phyloP scores from a whole-genome alignment of 805 yeast genomes.

The Wickerhamomyces pijperi region DNA sequence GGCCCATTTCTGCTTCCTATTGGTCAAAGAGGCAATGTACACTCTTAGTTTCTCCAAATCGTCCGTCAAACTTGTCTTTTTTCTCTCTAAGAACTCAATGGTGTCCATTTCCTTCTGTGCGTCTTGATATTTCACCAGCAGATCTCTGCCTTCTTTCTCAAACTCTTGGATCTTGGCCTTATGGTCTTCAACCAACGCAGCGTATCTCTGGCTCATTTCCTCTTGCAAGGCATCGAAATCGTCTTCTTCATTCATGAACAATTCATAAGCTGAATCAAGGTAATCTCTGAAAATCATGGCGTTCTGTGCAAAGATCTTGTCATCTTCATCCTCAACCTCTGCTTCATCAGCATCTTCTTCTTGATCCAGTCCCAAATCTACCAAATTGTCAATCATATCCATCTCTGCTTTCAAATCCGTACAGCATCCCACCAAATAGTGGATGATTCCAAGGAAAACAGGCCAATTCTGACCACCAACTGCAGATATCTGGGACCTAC shows the following conservation, averaged over 20 bases:
- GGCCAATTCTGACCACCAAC: constrained; percentile 91
- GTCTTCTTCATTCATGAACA: constrained; percentile 54
- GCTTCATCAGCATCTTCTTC: constrained; percentile 19
- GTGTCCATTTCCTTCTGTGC: constrained; percentile 33
- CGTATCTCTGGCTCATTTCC: constrained; percentile 48
- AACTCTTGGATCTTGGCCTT: constrained; percentile 32
- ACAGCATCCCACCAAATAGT: constrained; percentile 31
- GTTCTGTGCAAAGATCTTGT: constrained; percentile 22
- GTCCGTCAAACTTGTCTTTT: constrained; percentile 51
- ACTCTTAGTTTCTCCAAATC: constrained; percentile 63
- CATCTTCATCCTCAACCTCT: constrained; percentile 18
- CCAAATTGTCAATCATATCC: constrained; percentile 39
- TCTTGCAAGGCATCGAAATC: constrained; percentile 43
- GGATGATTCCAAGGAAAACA: constrained; percentile 65
- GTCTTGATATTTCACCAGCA: constrained; percentile 29
- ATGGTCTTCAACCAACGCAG: constrained; percentile 37
- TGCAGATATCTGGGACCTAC: constrained; percentile 78
- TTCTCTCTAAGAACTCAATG: constrained; percentile 41
- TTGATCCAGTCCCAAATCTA: constrained; percentile 32
- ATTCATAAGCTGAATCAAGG: constrained; percentile 54
- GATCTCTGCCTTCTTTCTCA: constrained; percentile 26
- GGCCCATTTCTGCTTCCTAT: constrained; percentile 58
- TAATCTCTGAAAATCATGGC: constrained; percentile 45
- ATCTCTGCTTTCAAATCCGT: background rate
- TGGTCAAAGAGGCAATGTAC: constrained; percentile 58